Percentiles rank a stretch among this genome's conserved stretches.
These are phyloP conservation scores for Debaryomyces psychrophilus DNA, from an alignment of 1,139 yeast species.

Conservation along the genomic window DNA sequence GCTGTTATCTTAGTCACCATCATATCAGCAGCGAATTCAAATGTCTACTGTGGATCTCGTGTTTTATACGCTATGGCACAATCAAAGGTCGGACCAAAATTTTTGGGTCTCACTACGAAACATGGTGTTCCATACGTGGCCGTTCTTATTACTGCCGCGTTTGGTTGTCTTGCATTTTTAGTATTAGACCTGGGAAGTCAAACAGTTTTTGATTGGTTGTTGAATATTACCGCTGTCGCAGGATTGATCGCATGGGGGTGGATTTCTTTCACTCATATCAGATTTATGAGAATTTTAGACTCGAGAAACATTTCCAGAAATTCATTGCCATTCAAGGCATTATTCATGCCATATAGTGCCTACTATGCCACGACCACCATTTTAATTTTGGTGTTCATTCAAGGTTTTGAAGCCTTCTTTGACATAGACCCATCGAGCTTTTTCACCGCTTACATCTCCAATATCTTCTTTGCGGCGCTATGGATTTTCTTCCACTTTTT, in stretches of 20 bases:
- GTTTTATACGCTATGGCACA: constrained; percentile 67
- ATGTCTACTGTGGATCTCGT: constrained; percentile 77
- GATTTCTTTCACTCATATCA: constrained; percentile 64
- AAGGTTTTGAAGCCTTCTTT: constrained; percentile 69
- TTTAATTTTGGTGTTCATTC: constrained; percentile 61
- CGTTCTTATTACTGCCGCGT: constrained; percentile 58
- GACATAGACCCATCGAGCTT: constrained; percentile 56
- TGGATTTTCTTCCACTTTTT: constrained; percentile 57
- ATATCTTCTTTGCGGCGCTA: constrained; percentile 55
- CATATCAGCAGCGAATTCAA: constrained; percentile 81
- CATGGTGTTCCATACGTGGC: constrained; percentile 70
- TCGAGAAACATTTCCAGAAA: constrained; percentile 63
- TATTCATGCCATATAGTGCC: constrained; percentile 64
- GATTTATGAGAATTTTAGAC: constrained; percentile 66
- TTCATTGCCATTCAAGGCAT: constrained; percentile 71
- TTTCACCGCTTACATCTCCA: constrained; percentile 69
- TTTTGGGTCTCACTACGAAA: constrained; percentile 54
- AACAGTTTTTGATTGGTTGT: constrained; percentile 79
- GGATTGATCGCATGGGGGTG: constrained; percentile 77
- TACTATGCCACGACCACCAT: constrained; percentile 58
- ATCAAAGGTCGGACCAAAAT: constrained; percentile 62
- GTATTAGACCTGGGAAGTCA: constrained; percentile 63
- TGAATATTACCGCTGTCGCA: constrained; percentile 78
- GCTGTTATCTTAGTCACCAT: constrained; percentile 72
- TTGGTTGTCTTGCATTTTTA: constrained; percentile 72